phyloP scores from a whole-genome alignment of 2,329 filamentous ascomycete genomes.

The Pseudogymnoascus sp. region DNA sequence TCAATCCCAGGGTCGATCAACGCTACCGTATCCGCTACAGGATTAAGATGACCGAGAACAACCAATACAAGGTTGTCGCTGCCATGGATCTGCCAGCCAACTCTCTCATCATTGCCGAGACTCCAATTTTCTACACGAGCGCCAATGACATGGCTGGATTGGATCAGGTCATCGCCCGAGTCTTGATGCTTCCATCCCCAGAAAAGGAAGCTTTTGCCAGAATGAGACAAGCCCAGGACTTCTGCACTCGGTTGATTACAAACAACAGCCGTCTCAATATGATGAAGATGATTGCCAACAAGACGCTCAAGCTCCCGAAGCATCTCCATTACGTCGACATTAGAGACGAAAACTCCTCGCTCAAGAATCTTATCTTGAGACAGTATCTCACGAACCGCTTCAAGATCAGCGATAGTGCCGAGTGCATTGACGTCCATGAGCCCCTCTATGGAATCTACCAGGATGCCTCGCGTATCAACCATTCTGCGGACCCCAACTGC shows the following conservation, averaged over 20 bases:
- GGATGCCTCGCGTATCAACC: not conserved
- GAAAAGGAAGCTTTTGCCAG: not conserved
- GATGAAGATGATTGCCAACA: not conserved
- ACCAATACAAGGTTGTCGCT: constrained; percentile 6
- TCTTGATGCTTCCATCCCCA: not conserved
- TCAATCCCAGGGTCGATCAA: not conserved
- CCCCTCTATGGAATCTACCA: not conserved
- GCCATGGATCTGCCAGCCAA: not conserved
- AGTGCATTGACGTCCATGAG: not conserved
- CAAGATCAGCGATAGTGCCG: not conserved
- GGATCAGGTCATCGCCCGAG: not conserved
- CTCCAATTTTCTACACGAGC: not conserved
- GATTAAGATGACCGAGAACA: constrained; percentile 1
- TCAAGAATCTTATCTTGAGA: not conserved
- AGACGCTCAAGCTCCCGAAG: not conserved
- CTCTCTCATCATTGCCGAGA: not conserved
- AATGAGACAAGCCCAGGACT: not conserved
- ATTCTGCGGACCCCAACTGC: not conserved
- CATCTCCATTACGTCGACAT: not conserved
- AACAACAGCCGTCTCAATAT: not conserved
- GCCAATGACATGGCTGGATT: not conserved
- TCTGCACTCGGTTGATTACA: not conserved
- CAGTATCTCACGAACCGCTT: not conserved
- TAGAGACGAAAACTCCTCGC: not conserved
- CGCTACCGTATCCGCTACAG: not conserved